A percentile compares a stretch with the other conserved stretches of the same genome.
phyloP scores from a whole-genome alignment of 1,284 basidiomycete species.

The Omphalotus olearius region DNA sequence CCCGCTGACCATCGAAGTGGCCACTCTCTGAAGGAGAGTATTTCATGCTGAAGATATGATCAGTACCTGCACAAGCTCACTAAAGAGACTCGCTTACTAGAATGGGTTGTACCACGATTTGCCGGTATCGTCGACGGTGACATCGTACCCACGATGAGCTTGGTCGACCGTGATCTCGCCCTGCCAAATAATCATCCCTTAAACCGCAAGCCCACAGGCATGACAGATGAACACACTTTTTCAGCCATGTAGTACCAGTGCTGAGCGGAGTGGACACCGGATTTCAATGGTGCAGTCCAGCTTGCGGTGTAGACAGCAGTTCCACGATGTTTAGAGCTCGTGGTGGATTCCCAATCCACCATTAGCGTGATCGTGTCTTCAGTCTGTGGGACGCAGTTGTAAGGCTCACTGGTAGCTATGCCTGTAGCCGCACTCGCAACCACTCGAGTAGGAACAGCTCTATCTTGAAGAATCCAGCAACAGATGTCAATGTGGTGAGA shows the following conservation, averaged over 20 bases:
- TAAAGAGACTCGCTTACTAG: conserved; percentile 55
- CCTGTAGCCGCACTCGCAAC: conserved; percentile 86
- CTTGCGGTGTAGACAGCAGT: conserved; percentile 90
- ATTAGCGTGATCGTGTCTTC: conserved; percentile 94
- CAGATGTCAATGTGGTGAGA: conserved; percentile 92
- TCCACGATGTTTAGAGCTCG: conserved; percentile 66
- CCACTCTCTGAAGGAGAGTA: conserved; percentile 90
- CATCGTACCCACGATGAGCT: conserved; percentile 88
- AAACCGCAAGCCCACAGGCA: not conserved
- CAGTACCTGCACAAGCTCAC: not conserved
- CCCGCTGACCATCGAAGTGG: conserved; percentile 89
- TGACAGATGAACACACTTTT: conserved; percentile 47
- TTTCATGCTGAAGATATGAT: conserved; percentile 63
- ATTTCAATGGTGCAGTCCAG: conserved; percentile 79
- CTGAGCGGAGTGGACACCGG: conserved; percentile 82
- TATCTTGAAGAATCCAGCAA: conserved; percentile 87
- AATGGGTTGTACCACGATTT: conserved; percentile 87
- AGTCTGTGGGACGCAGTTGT: conserved; percentile 79
- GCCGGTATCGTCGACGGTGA: conserved; percentile 79
- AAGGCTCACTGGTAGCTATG: conserved; percentile 83
- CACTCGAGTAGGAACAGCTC: conserved; percentile 75
- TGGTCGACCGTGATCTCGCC: conserved; percentile 92
- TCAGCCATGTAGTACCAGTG: conserved; percentile 94
- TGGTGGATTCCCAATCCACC: conserved; percentile 85
- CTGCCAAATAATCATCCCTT: conserved; percentile 29